Evolutionary conservation across 257 asterid species (phyloP), one percentile per base, ranked within the genome.

Genomic region (Ocimum tenuiflorum): DNA sequence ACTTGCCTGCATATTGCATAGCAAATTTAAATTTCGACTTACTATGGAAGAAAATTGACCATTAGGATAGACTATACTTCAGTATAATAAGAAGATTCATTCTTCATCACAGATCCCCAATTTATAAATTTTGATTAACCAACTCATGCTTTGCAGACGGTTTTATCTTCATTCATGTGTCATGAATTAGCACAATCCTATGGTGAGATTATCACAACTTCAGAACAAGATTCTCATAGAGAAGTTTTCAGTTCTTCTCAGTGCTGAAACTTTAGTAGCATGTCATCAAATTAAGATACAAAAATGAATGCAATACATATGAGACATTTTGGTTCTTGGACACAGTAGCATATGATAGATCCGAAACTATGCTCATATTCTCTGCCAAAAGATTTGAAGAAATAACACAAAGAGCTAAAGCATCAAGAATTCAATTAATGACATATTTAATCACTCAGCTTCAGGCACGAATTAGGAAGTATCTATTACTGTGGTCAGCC

Each of bases 1-100:
- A 90, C 79, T 92, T 92, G 42, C 97, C 99, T 92, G 67, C 73
- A 80, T 31, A 71, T 68, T 43, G 67, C 41, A 79, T 38, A 19
- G 55, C 49, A 36, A 22, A 35, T 33, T 53, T 19, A n/a, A 56
- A 41, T 60, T 10, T 46, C 23, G 52, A 50, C 24, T 14, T 63
- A 29, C 58, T 63, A 24, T 17, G 63, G 45, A 36, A 55, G 43
- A 51, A 66, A 67, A 62, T 38, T 60, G 29, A 13, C 20, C 39
- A 58, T 24, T 64, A 15, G 8, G 23, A 65, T 59, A 48, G 43
- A 72, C 36, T 49, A 18, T 27, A 2, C 50, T 43, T 41, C 63
- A 31, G 5, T 17, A 36, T 11, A 17, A 33, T 27, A 29, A 11
- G 68, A 46, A 19, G 55, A 49, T 33, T 23, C 58, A 67, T 35